Evolutionary conservation across 208 protist species (phyloP).

Genomic region (Endotrypanum monterogeii): DNA sequence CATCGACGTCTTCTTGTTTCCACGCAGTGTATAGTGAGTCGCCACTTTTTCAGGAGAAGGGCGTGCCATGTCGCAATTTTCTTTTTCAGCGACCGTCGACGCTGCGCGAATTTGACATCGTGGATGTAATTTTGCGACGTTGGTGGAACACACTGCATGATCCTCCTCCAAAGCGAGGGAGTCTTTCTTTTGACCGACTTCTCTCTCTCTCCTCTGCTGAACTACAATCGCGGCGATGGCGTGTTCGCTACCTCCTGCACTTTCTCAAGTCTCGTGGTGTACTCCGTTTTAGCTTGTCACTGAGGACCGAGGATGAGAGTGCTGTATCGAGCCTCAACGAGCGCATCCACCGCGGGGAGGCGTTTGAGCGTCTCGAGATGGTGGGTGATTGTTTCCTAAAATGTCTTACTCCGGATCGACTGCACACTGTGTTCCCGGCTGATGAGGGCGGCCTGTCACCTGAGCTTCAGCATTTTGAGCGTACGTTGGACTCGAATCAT

Average conservation of each 20-base stretch:
- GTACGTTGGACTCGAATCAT: slow-evolving; percentile 74
- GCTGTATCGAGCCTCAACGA: neutral
- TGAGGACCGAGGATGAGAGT: neutral
- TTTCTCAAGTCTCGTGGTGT: slow-evolving; percentile 32
- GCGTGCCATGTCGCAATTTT: slow-evolving; percentile 11
- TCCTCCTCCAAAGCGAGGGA: neutral
- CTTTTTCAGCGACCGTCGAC: slow-evolving; percentile 11
- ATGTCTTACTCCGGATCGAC: slow-evolving; percentile 54
- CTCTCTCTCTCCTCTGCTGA: slow-evolving; percentile 22
- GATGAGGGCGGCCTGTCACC: slow-evolving; percentile 43
- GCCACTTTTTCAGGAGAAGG: slow-evolving; percentile 20
- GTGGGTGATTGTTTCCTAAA: slow-evolving; percentile 86
- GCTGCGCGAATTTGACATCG: slow-evolving; percentile 29
- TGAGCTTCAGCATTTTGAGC: slow-evolving; percentile 46
- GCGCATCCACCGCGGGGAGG: slow-evolving; percentile 20
- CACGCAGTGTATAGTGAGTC: slow-evolving; percentile 8
- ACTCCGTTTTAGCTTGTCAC: slow-evolving; percentile 16
- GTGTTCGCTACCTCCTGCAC: slow-evolving; percentile 42
- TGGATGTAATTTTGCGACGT: slow-evolving; percentile 33
- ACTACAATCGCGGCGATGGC: slow-evolving; percentile 22
- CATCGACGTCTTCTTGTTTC: slow-evolving; percentile 3
- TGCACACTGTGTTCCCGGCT: slow-evolving; percentile 60
- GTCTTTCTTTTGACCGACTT: slow-evolving; percentile 31
- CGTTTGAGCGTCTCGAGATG: slow-evolving; percentile 85
- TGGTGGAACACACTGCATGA: slow-evolving; percentile 58